Base-by-base conservation (phyloP, 2,329 filamentous ascomycete genomes). In the Microsporum canis region DNA sequence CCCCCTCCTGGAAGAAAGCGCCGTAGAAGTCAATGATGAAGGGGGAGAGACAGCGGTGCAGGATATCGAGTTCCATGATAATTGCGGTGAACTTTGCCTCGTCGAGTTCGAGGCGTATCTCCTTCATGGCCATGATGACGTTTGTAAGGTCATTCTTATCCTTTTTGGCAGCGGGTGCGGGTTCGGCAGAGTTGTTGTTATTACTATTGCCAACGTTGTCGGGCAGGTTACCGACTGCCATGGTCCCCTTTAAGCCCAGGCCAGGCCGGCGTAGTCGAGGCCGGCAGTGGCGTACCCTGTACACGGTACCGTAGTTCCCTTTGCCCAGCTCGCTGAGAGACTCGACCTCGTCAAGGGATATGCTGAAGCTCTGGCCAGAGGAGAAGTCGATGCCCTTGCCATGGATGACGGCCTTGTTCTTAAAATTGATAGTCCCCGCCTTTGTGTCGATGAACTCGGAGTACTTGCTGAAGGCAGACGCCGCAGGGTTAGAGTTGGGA, bases 11-110 rank as follows among this genome's bases (percentile, higher is more conserved):
- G 80, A 96, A 99, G 73, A 99, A 99, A 3, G 94, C 94, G 0
- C 94, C 94, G 72, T 97, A 99, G 70, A 99, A 99, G 71, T 99
- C 92, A 73, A 99, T 94, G 67, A 99, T 97, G 74, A 92, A 96
- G 0, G 94, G 92, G 1, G 91, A 96, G 2, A 94, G 81, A 70
- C 94, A 99, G 68, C 94, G 88, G 76, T 99, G 94, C 1, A 99
- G 79, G 65, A 99, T 92, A 69, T 99, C 90, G 56, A 99, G 80
- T 75, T 99, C 94, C 83, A 97, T 99, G 68, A 97, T 88, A 70
- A 99, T 99, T 41, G 92, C 91, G 5, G 89, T 87, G 71, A 99
- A 96, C 74, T 99, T 99, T 65, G 90, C 88, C 73, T 99, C 94
- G 70, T 99, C 94, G 59, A 99, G 80, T 73, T 99, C 94, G 7